Percentiles rank a stretch among this genome's conserved stretches.
Evolutionary conservation across 1,139 yeast species (phyloP).

Genomic region (Kodamaea sp.): DNA sequence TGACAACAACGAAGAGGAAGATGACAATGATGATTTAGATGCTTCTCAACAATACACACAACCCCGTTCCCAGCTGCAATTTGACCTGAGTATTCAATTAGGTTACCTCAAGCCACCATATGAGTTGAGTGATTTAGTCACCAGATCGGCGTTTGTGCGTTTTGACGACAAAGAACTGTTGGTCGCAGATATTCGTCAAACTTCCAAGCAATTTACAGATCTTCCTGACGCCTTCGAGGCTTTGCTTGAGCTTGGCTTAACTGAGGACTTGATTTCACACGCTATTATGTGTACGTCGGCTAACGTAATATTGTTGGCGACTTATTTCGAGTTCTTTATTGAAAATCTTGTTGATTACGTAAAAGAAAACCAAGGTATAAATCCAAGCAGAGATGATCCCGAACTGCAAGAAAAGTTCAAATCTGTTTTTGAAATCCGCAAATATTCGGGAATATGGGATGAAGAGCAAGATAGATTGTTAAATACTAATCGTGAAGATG

Average conservation of each 20-base stretch:
- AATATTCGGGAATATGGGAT: conserved; percentile 29
- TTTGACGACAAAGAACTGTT: conserved; percentile 3
- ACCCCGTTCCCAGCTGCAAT: background rate
- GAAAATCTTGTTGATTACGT: conserved; percentile 8
- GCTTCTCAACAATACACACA: conserved; percentile 1
- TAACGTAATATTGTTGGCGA: conserved; percentile 12
- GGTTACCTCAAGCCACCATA: conserved; percentile 1
- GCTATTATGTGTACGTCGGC: conserved; percentile 26
- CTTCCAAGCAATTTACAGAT: conserved; percentile 2
- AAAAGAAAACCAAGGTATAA: conserved; percentile 1
- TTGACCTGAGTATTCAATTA: background rate
- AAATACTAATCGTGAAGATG: conserved; percentile 13
- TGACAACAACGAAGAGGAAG: conserved; percentile 7
- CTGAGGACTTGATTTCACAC: conserved; percentile 26
- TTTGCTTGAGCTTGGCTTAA: conserved; percentile 24
- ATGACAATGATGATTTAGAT: conserved; percentile 7
- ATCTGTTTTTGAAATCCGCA: conserved; percentile 4
- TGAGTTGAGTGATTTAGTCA: background rate
- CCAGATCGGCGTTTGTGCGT: background rate
- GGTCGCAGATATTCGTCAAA: conserved; percentile 1
- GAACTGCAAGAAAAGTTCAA: conserved; percentile 6
- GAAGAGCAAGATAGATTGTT: conserved; percentile 21
- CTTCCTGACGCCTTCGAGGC: conserved; percentile 13
- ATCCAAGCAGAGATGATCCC: conserved; percentile 6
- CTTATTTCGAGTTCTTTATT: conserved; percentile 7